Conservation (phyloP, 2,329 filamentous ascomycete genomes). For the Colletotrichum tanaceti region DNA sequence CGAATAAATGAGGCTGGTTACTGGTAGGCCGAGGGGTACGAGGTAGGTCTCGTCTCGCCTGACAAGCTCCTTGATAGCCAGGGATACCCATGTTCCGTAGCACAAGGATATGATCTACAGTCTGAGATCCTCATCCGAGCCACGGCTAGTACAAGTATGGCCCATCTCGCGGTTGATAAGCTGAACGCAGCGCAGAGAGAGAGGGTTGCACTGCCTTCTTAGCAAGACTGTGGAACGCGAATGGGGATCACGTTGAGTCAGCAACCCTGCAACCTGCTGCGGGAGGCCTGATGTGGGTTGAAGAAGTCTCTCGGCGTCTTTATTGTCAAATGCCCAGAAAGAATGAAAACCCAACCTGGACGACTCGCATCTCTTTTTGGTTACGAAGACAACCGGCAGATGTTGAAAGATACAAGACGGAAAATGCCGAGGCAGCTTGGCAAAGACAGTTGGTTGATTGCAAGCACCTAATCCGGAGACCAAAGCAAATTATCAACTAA, state of each 20-base stretch:
- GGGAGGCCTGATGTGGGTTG: neutral
- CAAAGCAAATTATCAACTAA: no score
- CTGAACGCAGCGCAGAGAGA: neutral
- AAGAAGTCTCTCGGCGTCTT: constrained; percentile 16
- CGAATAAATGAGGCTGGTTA: no score
- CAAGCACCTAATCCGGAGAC: constrained; percentile 12
- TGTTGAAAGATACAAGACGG: neutral
- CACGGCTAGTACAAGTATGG: constrained; percentile 18
- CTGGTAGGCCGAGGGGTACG: no score
- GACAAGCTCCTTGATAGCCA: constrained; percentile 1
- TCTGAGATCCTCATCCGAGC: neutral
- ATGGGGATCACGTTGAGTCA: constrained; percentile 20
- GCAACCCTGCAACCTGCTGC: constrained; percentile 20
- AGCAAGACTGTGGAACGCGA: constrained; percentile 3
- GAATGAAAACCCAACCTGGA: constrained; percentile 6
- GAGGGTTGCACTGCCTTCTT: neutral
- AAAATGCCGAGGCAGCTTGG: constrained; percentile 9
- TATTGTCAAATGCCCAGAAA: constrained; percentile 6
- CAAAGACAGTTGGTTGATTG: neutral
- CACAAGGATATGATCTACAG: constrained; percentile 13
- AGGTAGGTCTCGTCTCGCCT: no score
- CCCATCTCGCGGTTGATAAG: neutral
- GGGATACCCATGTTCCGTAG: neutral
- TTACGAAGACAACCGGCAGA: neutral
- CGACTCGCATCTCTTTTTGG: neutral